Base-by-base conservation (phyloP, 108 stramenopile species). In the Cyclotella choctawhatcheeana region DNA sequence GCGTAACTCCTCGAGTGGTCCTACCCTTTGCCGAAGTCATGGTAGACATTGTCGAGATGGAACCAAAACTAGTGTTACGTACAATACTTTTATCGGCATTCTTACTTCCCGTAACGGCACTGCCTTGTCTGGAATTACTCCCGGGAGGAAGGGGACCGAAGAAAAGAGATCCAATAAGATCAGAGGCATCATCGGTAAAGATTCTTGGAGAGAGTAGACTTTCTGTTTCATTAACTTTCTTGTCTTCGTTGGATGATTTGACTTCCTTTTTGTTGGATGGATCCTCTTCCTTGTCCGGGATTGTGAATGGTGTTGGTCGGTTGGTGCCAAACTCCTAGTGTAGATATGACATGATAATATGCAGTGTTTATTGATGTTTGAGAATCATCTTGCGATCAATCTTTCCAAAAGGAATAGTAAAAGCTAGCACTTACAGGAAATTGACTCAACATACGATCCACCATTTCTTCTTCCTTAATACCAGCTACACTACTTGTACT, bases 401-500 rank as follows among this genome's bases (percentile, higher is more conserved):
- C n/a, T n/a, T n/a, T n/a, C n/a, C n/a, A n/a, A 59, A 17, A 17
- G 31, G 20, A 10, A 53, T 27, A n/a, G 18, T 29, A 51, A 45
- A 2, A 60, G 40, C 10, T 31, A n/a, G n/a, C n/a, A 75, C 74
- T 75, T 33, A 75, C 76, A 1, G 93, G 93, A 82, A 93, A 93
- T 54, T 93, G 90, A 24, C 88, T 79, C 25, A 93, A 71, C 79
- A 88, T 66, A 27, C 76, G 62, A 64, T 83, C 85, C 3, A 88
- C 89, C 33, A 83, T 20, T 50, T 86, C 88, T 65, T 91, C 88
- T 35, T 89, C 88, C 24, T 81, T 82, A 43, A 65, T 24, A 31
- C 34, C 54, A n/a, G 37, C 69, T 21, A 31, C 27, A 55, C 50
- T 40, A 64, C 50, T 29, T 33, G 21, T 34, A 34, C 45, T 22